phyloP scores from a whole-genome alignment of 495 filamentous ascomycete species.

The Lichenothelia convexa region DNA sequence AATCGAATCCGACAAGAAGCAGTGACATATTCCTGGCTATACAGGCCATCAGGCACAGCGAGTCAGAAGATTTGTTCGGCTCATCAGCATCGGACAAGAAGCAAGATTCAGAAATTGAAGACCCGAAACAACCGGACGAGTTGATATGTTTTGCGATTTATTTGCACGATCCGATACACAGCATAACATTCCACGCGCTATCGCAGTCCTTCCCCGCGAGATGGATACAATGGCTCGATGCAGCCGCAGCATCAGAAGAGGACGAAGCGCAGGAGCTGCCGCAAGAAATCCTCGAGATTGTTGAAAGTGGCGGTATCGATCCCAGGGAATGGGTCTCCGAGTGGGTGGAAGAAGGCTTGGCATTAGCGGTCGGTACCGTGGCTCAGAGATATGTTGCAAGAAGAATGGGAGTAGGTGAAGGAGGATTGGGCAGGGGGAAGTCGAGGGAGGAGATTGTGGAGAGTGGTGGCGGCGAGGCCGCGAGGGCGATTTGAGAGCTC shows the following conservation, averaged over 20 bases:
- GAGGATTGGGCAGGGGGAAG: conserved; percentile 63
- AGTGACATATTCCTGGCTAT: conserved; percentile 91
- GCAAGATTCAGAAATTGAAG: conserved; percentile 30
- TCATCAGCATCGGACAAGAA: conserved; percentile 32
- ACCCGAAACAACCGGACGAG: conserved; percentile 30
- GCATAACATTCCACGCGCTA: conserved; percentile 67
- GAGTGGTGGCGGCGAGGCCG: conserved; percentile 65
- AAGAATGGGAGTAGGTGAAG: conserved; percentile 87
- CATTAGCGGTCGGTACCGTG: conserved; percentile 59
- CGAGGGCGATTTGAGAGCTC: conserved; percentile 47
- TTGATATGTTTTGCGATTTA: conserved; percentile 75
- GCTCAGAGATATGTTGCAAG: conserved; percentile 94
- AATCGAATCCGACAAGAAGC: conserved; percentile 74
- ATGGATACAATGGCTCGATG: conserved; percentile 89
- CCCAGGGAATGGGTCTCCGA: conserved; percentile 93
- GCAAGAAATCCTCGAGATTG: conserved; percentile 71
- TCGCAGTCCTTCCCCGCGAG: conserved; percentile 68
- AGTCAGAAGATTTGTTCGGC: conserved; percentile 49
- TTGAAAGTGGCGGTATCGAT: conserved; percentile 77
- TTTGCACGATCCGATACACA: conserved; percentile 82
- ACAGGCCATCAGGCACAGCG: conserved; percentile 57
- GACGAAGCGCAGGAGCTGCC: conserved; percentile 33
- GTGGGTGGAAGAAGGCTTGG: conserved; percentile 87
- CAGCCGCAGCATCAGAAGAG: conserved; percentile 35
- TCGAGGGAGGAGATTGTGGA: conserved; percentile 53